These are phyloP conservation scores for Cercospora sojina DNA, from an alignment of 2,329 filamentous ascomycete species.

Conservation along the genomic window DNA sequence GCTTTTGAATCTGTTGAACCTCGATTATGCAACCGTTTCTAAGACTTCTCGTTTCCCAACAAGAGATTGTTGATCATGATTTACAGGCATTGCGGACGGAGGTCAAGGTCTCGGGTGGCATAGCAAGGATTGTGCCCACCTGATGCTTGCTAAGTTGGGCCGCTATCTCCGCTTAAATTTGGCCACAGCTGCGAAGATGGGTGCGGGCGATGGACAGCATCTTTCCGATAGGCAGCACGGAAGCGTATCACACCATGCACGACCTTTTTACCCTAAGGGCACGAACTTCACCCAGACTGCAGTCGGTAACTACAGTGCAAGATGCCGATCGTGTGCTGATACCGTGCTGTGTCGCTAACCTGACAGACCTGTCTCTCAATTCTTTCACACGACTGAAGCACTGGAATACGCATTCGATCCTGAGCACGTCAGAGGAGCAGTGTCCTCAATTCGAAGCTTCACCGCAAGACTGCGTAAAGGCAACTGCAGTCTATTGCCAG, in stretches of 20 bases:
- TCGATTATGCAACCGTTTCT: neutral
- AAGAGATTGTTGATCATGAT: neutral
- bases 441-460: neutral
- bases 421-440: neutral
- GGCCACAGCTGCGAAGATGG: neutral
- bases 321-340: neutral
- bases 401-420: neutral
- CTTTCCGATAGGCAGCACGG: neutral
- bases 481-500: neutral
- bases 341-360: neutral
- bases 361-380: neutral
- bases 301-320: neutral
- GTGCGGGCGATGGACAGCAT: neutral
- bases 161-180: neutral
- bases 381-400: neutral
- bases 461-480: neutral
- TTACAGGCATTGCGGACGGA: neutral
- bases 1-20: neutral
- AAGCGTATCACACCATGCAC: neutral
- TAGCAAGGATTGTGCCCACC: neutral
- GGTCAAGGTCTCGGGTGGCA: neutral
- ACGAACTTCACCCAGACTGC: neutral
- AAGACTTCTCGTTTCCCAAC: neutral
- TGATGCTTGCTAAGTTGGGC: neutral
- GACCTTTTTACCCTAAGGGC: neutral